Evolutionary conservation across 1,284 basidiomycete species (phyloP).

Genomic region (Melampsora americana): DNA sequence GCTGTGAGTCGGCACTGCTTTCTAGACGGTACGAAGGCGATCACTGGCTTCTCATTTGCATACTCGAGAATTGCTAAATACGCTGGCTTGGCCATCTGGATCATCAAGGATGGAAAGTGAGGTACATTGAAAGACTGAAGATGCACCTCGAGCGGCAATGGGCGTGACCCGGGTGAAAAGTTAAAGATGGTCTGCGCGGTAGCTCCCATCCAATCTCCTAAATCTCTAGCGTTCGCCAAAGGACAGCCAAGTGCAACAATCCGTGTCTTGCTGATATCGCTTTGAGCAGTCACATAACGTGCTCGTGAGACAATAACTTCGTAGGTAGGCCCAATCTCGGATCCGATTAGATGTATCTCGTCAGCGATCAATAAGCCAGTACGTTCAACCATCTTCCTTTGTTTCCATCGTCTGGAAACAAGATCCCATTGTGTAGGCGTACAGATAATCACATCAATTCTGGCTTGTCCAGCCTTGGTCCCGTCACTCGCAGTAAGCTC

Average conservation of each 20-base stretch:
- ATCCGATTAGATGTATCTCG: slow-evolving; percentile 86
- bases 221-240: slow-evolving; percentile 88
- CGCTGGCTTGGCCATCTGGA: slow-evolving; percentile 97
- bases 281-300: slow-evolving; percentile 92
- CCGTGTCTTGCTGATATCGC: slow-evolving; percentile 73
- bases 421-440: slow-evolving; percentile 95
- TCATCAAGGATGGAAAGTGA: slow-evolving; percentile 97
- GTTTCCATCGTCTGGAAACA: slow-evolving; percentile 90
- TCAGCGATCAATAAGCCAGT: slow-evolving; percentile 91
- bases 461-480: slow-evolving; percentile 52
- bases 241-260: slow-evolving; percentile 92
- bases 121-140: slow-evolving; percentile 91
- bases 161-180: slow-evolving; percentile 90
- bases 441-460: slow-evolving; percentile 84
- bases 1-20: slow-evolving; percentile 91
- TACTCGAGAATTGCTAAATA: slow-evolving; percentile 91
- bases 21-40: slow-evolving; percentile 88
- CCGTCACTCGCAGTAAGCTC: slow-evolving; percentile 67
- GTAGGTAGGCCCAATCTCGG: slow-evolving; percentile 87
- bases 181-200: slow-evolving; percentile 93
- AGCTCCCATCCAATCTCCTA: slow-evolving; percentile 97
- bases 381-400: slow-evolving; percentile 91
- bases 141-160: slow-evolving; percentile 94
- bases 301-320: slow-evolving; percentile 92
- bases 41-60: slow-evolving; percentile 77